A percentile compares a stretch with the other conserved stretches of the same genome.
Conservation (phyloP, 176 grass and related monocot species). For the Oropetium thomaeum region DNA sequence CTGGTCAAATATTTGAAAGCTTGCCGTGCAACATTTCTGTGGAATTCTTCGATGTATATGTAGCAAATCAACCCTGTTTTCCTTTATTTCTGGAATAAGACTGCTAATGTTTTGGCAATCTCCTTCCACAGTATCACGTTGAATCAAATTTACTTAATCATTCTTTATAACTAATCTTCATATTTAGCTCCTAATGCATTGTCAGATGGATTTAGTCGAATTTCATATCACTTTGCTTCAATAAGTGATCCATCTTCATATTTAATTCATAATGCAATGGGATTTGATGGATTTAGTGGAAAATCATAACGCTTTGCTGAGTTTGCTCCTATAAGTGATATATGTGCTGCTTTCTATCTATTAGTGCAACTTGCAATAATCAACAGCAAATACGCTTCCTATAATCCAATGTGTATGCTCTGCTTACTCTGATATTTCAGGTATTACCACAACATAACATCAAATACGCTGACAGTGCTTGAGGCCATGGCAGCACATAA, state of each 20-base stretch:
- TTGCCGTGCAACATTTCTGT: neutral
- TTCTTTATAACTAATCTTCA: neutral
- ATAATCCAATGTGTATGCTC: neutral
- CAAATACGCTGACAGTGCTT: slow-evolving; percentile 78
- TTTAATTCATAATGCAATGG: neutral
- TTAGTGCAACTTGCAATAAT: neutral
- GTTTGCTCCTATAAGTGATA: neutral
- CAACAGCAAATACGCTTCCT: neutral
- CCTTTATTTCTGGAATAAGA: neutral
- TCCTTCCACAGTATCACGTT: neutral
- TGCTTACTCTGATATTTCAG: slow-evolving; percentile 46
- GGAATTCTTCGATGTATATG: neutral
- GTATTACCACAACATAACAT: slow-evolving; percentile 99
- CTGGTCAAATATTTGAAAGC: slow-evolving; percentile 7
- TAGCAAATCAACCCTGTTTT: neutral
- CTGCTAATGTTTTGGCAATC: neutral
- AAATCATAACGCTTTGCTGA: neutral
- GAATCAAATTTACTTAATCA: neutral
- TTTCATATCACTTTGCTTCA: neutral
- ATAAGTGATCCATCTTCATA: neutral
- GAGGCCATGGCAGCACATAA: slow-evolving; percentile 86
- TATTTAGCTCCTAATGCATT: neutral
- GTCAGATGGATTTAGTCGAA: neutral
- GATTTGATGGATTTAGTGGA: neutral
- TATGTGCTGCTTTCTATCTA: neutral